A percentile compares a stretch with the other conserved stretches of the same genome.
Evolutionary conservation across 345 rosid genomes (phyloP).

Genomic region (Durio zibethinus): DNA sequence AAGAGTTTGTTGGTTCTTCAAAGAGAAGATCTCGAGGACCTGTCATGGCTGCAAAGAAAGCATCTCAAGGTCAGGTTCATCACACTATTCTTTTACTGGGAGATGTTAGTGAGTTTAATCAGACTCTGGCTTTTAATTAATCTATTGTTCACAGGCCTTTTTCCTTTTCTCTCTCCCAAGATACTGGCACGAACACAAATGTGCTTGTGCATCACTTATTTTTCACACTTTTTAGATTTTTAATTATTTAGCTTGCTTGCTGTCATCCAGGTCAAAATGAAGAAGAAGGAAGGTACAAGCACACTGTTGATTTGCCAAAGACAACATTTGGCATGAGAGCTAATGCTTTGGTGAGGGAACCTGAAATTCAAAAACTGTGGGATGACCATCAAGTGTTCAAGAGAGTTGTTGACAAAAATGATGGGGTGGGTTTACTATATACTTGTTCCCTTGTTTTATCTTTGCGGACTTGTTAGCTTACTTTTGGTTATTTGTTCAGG

Average conservation of each 20-base stretch:
- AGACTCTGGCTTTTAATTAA: not conserved
- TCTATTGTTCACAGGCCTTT: not conserved
- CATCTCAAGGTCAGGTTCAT: constrained; percentile 52
- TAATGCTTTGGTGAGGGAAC: constrained; percentile 79
- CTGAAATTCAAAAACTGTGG: constrained; percentile 90
- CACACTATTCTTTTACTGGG: not conserved
- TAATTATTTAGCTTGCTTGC: constrained; percentile 17
- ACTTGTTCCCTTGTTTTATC: constrained; percentile 15
- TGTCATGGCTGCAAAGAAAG: constrained; percentile 88
- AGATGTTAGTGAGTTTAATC: not conserved
- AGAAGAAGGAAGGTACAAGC: constrained; percentile 88
- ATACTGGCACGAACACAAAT: not conserved
- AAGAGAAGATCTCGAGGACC: constrained; percentile 87
- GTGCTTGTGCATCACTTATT: not conserved
- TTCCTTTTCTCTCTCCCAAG: not conserved
- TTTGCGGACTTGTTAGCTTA: constrained; percentile 31
- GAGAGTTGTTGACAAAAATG: constrained; percentile 64
- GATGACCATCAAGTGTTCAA: constrained; percentile 79
- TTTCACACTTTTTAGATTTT: not conserved
- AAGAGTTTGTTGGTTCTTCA: constrained; percentile 49
- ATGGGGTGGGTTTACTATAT: constrained; percentile 56
- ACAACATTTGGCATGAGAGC: constrained; percentile 91
- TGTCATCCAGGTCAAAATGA: constrained; percentile 61
- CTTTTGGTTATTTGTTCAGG: constrained; percentile 42
- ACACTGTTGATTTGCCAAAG: constrained; percentile 84